Evolutionary conservation across 495 filamentous ascomycete genomes (phyloP), one percentile per base, ranked within the genome.

Genomic region (Talaromyces borbonicus): DNA sequence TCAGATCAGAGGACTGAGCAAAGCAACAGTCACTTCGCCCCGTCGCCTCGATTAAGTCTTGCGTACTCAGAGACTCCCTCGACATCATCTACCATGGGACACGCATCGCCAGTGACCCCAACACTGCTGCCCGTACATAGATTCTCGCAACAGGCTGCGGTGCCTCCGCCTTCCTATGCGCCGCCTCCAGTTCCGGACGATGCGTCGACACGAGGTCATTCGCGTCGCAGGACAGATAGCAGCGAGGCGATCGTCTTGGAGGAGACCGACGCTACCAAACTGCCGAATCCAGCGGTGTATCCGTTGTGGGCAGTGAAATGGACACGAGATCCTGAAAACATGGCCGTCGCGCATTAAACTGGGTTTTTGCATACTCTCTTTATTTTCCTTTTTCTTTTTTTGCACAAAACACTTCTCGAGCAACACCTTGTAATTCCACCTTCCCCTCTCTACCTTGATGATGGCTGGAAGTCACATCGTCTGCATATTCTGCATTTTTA

Each of bases 231-330:
- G 29, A 70, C 65, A 0, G 68, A 72, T 51, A 72, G 68, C 52
- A 72, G 66, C 43, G 62, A 61, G 43, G 65, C 65, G 12, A 68
- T 72, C 26, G 58, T 63, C 35, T 41, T 69, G 6, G 52, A 58
- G 2, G 44, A 50, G 2, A 52, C 55, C 8, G 59, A 61, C 3
- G 38, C 49, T 2, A 56, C 56, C 24, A 49, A 50, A 25, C 37
- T 48, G 4, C 55, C 55, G 27, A 48, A 47, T 31, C 60, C 53
- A 19, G 50, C 56, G 8, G 63, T 61, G 8, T 56, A 66, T 46
- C 66, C 66, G 3, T 48, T 69, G 9, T 72, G 68, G 68, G 59
- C 68, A 0, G 55, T 66, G 29, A 65, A 63, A 18, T 70, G 66
- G 66, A 54, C 52, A 30, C 55, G 60, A 29, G 65, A 69, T 22